phyloP scores from a whole-genome alignment of 1,284 basidiomycete species.

The Puccinia horiana region DNA sequence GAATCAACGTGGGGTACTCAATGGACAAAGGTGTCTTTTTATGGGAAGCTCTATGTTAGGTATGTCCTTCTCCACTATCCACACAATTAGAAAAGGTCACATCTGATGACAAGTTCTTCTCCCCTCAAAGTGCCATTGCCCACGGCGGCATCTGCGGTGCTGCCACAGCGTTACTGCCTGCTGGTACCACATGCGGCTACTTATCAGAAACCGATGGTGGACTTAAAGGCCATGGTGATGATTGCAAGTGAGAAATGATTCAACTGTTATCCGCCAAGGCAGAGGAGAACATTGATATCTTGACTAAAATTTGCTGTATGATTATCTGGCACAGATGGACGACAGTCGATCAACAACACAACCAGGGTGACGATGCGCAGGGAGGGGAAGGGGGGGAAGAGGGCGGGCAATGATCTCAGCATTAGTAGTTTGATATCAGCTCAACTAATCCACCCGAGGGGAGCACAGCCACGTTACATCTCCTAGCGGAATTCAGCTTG shows the following conservation, averaged over 20 bases:
- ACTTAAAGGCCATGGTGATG: slow-evolving; percentile 2
- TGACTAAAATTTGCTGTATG: neutral
- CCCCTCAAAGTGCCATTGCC: slow-evolving; percentile 8
- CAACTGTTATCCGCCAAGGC: neutral
- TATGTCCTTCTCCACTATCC: neutral
- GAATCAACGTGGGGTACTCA: slow-evolving; percentile 34
- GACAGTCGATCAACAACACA: slow-evolving; percentile 4
- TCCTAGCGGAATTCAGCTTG: too few species aligned
- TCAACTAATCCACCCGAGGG: neutral
- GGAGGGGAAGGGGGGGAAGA: neutral
- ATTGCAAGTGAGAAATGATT: slow-evolving; percentile 24
- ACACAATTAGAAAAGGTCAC: neutral
- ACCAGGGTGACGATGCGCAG: slow-evolving; percentile 11
- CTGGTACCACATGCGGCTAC: slow-evolving; percentile 17
- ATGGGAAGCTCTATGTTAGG: slow-evolving; percentile 28
- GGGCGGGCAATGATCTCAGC: neutral
- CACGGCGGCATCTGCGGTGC: slow-evolving; percentile 38
- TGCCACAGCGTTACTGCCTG: slow-evolving; percentile 3
- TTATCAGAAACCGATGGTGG: slow-evolving; percentile 30
- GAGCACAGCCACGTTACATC: too few species aligned
- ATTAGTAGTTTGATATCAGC: neutral
- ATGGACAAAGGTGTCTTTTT: slow-evolving; percentile 23
- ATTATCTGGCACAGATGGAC: neutral
- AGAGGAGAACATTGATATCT: neutral
- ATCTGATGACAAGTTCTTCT: neutral